A percentile compares a stretch with the other conserved stretches of the same genome.
These are phyloP conservation scores for Lasiodiplodia theobromae DNA, from an alignment of 2,329 filamentous ascomycete species.

Conservation along the genomic window DNA sequence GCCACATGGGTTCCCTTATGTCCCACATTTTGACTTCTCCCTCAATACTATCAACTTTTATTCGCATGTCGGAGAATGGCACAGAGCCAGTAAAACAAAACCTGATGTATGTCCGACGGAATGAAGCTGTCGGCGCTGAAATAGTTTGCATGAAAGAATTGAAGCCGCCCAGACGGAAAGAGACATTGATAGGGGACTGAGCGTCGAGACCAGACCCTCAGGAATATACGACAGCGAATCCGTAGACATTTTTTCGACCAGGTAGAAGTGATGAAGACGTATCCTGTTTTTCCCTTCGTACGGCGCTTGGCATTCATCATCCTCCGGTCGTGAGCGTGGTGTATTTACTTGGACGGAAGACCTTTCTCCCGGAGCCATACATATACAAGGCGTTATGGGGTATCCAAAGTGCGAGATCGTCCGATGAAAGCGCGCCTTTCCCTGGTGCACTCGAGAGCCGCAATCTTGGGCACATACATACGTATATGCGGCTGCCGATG, in stretches of 20 bases:
- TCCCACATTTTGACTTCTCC: not conserved
- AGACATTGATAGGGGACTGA: not conserved
- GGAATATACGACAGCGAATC: slow-evolving; percentile 11
- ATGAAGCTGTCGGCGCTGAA: not conserved
- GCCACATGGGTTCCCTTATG: not conserved
- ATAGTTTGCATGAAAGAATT: not conserved
- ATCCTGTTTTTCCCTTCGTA: not conserved
- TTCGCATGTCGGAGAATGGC: slow-evolving; percentile 2
- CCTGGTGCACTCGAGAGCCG: slow-evolving; percentile 3
- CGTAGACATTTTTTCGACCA: not conserved
- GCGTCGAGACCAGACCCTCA: not conserved
- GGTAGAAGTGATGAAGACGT: not conserved
- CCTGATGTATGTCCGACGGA: not conserved
- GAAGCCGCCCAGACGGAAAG: slow-evolving; percentile 2
- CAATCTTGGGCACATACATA: slow-evolving; percentile 12
- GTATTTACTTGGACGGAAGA: slow-evolving; percentile 21
- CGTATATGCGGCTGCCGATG: slow-evolving; percentile 7
- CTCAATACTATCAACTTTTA: not conserved
- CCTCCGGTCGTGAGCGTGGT: slow-evolving; percentile 7
- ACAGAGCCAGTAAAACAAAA: slow-evolving; percentile 1
- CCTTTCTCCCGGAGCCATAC: slow-evolving; percentile 13
- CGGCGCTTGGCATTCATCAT: slow-evolving; percentile 15
- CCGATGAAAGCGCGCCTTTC: slow-evolving; percentile 15
- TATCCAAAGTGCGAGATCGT: slow-evolving; percentile 20
- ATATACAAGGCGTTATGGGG: slow-evolving; percentile 21